Evolutionary conservation across 2,329 filamentous ascomycete genomes (phyloP).

Genomic region (Neodidymelliopsis sp.): DNA sequence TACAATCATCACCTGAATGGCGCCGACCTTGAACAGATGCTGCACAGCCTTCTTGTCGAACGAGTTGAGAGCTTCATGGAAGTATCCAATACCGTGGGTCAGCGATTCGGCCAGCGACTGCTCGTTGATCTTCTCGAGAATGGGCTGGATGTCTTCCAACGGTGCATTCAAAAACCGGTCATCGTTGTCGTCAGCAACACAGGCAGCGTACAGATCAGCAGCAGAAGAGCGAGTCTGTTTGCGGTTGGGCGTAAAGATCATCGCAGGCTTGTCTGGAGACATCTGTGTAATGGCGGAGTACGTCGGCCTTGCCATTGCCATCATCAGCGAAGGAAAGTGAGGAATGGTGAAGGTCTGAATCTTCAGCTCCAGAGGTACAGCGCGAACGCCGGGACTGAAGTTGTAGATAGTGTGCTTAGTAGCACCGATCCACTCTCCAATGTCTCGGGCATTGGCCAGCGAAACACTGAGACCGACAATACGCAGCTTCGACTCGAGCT

Average conservation of each 20-base stretch:
- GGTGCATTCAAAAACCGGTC: constrained; percentile 92
- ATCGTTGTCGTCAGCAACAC: constrained; percentile 86
- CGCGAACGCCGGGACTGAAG: constrained; percentile 91
- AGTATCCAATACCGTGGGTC: constrained; percentile 94
- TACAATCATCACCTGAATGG: constrained; percentile 83
- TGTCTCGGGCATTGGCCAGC: constrained; percentile 88
- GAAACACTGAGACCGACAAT: constrained; percentile 92
- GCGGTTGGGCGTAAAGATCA: constrained; percentile 90
- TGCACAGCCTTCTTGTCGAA: constrained; percentile 94
- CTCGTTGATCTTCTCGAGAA: constrained; percentile 85
- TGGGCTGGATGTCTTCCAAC: constrained; percentile 78
- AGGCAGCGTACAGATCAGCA: constrained; percentile 85
- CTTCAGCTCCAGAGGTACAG: constrained; percentile 89
- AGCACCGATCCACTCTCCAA: constrained; percentile 97
- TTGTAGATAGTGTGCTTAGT: constrained; percentile 99
- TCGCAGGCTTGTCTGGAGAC: constrained; percentile 85
- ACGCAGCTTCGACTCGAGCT: constrained; percentile 83
- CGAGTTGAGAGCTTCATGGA: constrained; percentile 88
- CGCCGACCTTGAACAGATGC: constrained; percentile 87
- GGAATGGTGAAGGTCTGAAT: constrained; percentile 95
- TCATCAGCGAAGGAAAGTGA: constrained; percentile 97
- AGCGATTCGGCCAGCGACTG: constrained; percentile 86
- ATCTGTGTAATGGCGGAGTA: constrained; percentile 89
- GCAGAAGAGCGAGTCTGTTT: constrained; percentile 92
- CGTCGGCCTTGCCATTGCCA: constrained; percentile 95